Evolutionary conservation across 2,329 filamentous ascomycete genomes (phyloP).

Genomic region (Colletotrichum shisoi): DNA sequence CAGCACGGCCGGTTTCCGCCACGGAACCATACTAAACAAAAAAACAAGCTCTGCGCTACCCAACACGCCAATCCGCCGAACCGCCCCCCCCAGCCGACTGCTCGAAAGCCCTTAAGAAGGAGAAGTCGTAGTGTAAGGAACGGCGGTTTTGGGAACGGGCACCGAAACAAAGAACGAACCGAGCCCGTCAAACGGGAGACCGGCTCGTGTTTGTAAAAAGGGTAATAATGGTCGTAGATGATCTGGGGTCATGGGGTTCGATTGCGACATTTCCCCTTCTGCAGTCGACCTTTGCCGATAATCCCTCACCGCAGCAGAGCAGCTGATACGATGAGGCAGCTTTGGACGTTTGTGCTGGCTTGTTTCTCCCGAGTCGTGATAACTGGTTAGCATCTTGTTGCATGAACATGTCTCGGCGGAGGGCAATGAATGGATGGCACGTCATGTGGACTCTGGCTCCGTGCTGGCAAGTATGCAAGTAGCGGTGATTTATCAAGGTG

Average conservation of each 20-base stretch:
- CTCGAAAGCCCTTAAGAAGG: not conserved
- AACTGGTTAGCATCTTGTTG: slow-evolving; percentile 4
- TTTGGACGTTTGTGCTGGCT: not conserved
- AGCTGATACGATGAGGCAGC: not conserved
- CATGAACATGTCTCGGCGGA: slow-evolving; percentile 23
- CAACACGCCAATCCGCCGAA: too few species aligned
- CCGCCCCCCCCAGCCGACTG: too few species aligned
- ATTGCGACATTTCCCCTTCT: slow-evolving; percentile 1
- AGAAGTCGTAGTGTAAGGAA: not conserved
- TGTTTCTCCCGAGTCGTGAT: slow-evolving; percentile 9
- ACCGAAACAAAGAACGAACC: not conserved
- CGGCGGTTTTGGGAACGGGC: not conserved
- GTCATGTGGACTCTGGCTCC: slow-evolving; percentile 6
- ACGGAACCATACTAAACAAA: not conserved
- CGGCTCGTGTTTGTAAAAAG: not conserved
- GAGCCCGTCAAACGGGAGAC: slow-evolving; percentile 4
- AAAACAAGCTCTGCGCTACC: not conserved
- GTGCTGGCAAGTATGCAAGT: slow-evolving; percentile 19
- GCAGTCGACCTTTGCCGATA: not conserved
- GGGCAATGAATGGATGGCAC: slow-evolving; percentile 21
- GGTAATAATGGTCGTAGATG: not conserved
- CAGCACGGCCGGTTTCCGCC: not conserved
- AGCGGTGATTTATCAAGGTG: slow-evolving; percentile 14
- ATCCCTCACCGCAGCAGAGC: not conserved
- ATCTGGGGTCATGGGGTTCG: not conserved